Conservation (phyloP, 257 asterid species). For the Solanum piurae region DNA sequence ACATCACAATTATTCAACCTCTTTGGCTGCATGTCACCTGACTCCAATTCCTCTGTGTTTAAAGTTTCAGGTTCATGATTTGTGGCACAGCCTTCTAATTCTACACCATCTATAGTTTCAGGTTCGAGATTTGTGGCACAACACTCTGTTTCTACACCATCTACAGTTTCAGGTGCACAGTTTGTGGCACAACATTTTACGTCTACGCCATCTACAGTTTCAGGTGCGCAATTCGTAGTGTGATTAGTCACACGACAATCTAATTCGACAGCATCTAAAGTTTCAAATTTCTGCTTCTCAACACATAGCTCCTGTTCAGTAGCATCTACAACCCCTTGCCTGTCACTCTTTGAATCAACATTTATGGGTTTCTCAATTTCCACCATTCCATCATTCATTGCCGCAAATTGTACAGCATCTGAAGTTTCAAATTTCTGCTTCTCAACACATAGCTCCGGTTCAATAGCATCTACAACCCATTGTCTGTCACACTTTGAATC, state of each 20-base stretch:
- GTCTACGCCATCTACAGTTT: slow-evolving; percentile 9
- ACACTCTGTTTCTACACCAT: slow-evolving; percentile 4
- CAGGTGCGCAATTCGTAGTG: background rate
- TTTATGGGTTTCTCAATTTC: background rate
- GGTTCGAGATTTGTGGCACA: background rate
- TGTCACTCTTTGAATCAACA: background rate
- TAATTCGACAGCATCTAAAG: slow-evolving; percentile 4
- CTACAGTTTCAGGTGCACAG: slow-evolving; percentile 5
- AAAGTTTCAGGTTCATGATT: slow-evolving; percentile 6
- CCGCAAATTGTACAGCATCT: background rate
- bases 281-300: background rate
- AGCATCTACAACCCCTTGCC: background rate
- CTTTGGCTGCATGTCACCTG: slow-evolving; percentile 11
- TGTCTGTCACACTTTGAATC: slow-evolving; percentile 24
- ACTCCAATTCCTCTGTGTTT: slow-evolving; percentile 13
- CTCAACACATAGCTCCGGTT: slow-evolving; percentile 6
- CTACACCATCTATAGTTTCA: slow-evolving; percentile 12
- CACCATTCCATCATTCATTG: background rate
- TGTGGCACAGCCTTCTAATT: slow-evolving; percentile 6
- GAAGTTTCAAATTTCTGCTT: slow-evolving; percentile 14
- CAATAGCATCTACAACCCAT: slow-evolving; percentile 10
- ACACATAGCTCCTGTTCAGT: background rate
- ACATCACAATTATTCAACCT: slow-evolving; percentile 14
- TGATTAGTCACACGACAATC: slow-evolving; percentile 2
- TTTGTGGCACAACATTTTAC: slow-evolving; percentile 3